Evolutionary conservation across 1,284 basidiomycete genomes (phyloP).

Genomic region (Leccinum griseonigrum): DNA sequence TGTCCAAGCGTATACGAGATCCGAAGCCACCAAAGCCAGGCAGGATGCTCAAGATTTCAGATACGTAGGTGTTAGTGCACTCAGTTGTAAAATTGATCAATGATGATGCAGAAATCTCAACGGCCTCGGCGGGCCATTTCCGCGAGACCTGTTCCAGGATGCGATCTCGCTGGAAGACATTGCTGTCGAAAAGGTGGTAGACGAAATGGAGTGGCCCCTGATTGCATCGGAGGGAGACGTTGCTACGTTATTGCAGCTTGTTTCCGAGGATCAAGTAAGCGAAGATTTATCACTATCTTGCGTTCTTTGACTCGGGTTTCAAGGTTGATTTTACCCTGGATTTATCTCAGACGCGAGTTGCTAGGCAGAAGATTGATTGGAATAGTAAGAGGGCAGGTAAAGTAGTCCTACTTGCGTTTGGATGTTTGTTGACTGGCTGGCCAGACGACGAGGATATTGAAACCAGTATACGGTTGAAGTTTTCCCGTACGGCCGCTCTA

Average conservation of each 20-base stretch:
- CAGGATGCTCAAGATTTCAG: conserved; percentile 71
- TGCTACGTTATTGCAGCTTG: conserved; percentile 66
- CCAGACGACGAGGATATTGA: conserved; percentile 83
- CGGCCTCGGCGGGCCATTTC: conserved; percentile 61
- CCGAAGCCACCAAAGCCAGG: conserved; percentile 61
- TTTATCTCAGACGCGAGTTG: conserved; percentile 52
- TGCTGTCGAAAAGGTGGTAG: conserved; percentile 42
- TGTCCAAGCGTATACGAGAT: conserved; percentile 66
- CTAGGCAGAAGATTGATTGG: conserved; percentile 62
- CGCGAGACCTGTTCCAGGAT: conserved; percentile 65
- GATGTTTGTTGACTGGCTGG: conserved; percentile 2
- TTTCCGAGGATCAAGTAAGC: conserved; percentile 65
- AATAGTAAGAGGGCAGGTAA: conserved; percentile 83
- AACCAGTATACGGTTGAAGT: conserved; percentile 53
- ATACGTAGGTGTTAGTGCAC: conserved; percentile 42
- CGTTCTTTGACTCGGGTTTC: background rate
- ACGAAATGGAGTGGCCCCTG: conserved; percentile 71
- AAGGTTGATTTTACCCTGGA: conserved; percentile 71
- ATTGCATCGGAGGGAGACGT: conserved; percentile 71
- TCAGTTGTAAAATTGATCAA: conserved; percentile 1
- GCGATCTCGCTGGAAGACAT: conserved; percentile 62
- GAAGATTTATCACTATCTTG: background rate
- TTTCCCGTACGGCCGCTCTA: conserved; percentile 25
- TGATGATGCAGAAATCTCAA: conserved; percentile 49
- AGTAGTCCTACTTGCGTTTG: conserved; percentile 17